These are phyloP conservation scores for Halenospora varia DNA, from an alignment of 495 filamentous ascomycete species.

Conservation along the genomic window DNA sequence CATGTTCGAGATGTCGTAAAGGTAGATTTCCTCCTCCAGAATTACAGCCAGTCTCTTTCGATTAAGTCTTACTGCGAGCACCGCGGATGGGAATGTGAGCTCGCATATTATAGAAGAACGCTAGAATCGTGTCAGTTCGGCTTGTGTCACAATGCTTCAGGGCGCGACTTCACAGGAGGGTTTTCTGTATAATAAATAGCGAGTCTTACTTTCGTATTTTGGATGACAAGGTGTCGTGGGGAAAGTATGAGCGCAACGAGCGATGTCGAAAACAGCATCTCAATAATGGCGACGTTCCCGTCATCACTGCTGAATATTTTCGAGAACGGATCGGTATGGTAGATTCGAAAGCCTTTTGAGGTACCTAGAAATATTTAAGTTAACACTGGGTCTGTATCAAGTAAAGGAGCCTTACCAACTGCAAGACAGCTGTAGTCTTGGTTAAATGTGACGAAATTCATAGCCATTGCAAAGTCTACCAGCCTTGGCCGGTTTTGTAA, in stretches of 20 bases:
- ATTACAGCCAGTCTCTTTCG: slow-evolving; percentile 91
- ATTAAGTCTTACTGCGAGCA: slow-evolving; percentile 89
- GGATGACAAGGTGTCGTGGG: slow-evolving; percentile 84
- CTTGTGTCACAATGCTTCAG: too few relatives aligned
- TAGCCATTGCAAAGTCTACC: slow-evolving; percentile 40
- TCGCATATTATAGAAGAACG: slow-evolving; percentile 96
- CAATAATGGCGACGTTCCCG: slow-evolving; percentile 88
- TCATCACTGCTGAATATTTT: slow-evolving; percentile 92
- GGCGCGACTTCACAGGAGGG: too few relatives aligned
- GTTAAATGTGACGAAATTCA: slow-evolving; percentile 99
- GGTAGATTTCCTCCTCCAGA: slow-evolving; percentile 90
- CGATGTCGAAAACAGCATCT: slow-evolving; percentile 99
- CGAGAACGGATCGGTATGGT: slow-evolving; percentile 90
- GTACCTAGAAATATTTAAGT: slow-evolving; percentile 53
- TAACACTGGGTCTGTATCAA: not conserved
- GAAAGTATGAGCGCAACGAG: slow-evolving; percentile 89
- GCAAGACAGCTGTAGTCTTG: slow-evolving; percentile 97
- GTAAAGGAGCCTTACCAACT: slow-evolving; percentile 58
- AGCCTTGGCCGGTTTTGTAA: not conserved
- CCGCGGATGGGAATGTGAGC: slow-evolving; percentile 91
- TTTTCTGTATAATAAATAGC: slow-evolving; percentile 5
- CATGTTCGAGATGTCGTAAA: slow-evolving; percentile 99
- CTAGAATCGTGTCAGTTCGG: too few relatives aligned
- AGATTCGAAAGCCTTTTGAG: slow-evolving; percentile 87
- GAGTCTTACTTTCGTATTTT: slow-evolving; percentile 81